Conservation (phyloP, 139 green algal species). For the Micromonas commoda region DNA sequence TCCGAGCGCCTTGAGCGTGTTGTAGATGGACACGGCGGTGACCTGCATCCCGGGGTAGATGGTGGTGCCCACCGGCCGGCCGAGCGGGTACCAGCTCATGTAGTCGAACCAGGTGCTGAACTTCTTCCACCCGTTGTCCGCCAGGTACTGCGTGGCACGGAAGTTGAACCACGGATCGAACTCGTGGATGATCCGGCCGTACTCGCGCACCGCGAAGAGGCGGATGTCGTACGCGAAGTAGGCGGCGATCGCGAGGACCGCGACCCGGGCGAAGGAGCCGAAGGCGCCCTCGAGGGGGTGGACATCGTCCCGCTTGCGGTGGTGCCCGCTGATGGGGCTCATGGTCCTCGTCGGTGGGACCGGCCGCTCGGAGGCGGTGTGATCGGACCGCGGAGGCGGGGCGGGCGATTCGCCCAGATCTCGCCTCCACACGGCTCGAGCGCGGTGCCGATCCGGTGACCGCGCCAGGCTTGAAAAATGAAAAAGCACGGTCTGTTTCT, state of each 20-base stretch:
- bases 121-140: constrained; percentile 49
- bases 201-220: constrained; percentile 18
- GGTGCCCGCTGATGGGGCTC: too few species aligned
- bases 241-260: background rate
- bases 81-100: constrained; percentile 65
- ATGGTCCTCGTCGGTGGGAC: too few species aligned
- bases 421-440: too few species aligned
- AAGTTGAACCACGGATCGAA: constrained; percentile 77
- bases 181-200: constrained; percentile 58
- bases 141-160: constrained; percentile 54
- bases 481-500: too few species aligned
- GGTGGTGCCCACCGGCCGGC: constrained; percentile 62
- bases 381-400: too few species aligned
- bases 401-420: too few species aligned
- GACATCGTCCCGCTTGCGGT: background rate
- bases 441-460: too few species aligned
- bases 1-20: constrained; percentile 52
- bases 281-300: background rate
- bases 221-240: constrained; percentile 25
- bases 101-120: constrained; percentile 74
- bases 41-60: constrained; percentile 70
- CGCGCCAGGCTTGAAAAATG: too few species aligned
- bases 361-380: too few species aligned
- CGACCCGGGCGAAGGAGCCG: background rate
- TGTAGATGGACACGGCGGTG: constrained; percentile 46